Evolutionary conservation across 306 rosid genomes (phyloP).

Genomic region (Cercis canadensis): DNA sequence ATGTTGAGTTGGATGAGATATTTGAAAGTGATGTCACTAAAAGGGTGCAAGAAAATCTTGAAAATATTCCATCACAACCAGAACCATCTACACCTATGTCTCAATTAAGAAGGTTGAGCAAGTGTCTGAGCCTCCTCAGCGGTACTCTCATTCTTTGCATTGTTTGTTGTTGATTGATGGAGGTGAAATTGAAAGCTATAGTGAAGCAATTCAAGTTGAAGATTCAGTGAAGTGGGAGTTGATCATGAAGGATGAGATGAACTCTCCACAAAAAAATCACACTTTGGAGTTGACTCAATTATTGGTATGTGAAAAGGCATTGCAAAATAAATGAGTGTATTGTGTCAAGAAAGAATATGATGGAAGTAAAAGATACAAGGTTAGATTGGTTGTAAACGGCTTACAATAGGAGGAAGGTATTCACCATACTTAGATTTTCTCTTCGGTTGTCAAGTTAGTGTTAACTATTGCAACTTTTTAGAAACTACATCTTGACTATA

Average conservation of each 20-base stretch:
- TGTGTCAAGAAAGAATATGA: neutral
- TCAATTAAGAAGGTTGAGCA: no score
- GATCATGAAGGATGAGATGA: conserved; percentile 18
- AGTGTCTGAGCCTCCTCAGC: neutral
- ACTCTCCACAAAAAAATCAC: neutral
- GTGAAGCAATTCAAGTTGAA: neutral
- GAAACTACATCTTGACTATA: neutral
- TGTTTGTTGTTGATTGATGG: neutral
- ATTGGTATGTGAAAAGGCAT: neutral
- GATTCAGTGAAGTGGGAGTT: conserved; percentile 10
- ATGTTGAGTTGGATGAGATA: no score
- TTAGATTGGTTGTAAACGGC: conserved; percentile 4
- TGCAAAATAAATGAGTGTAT: conserved; percentile 6
- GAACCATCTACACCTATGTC: no score
- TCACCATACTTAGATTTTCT: neutral
- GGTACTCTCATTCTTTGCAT: neutral
- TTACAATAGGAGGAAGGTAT: no score
- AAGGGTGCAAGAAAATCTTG: no score
- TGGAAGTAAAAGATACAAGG: neutral
- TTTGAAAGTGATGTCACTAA: no score
- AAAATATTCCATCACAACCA: no score
- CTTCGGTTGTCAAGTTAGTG: neutral
- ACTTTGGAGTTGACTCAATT: neutral
- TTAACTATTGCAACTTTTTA: neutral
- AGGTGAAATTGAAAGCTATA: neutral